phyloP scores from a whole-genome alignment of 129 eudicot genomes.

The Lactuca saligna region DNA sequence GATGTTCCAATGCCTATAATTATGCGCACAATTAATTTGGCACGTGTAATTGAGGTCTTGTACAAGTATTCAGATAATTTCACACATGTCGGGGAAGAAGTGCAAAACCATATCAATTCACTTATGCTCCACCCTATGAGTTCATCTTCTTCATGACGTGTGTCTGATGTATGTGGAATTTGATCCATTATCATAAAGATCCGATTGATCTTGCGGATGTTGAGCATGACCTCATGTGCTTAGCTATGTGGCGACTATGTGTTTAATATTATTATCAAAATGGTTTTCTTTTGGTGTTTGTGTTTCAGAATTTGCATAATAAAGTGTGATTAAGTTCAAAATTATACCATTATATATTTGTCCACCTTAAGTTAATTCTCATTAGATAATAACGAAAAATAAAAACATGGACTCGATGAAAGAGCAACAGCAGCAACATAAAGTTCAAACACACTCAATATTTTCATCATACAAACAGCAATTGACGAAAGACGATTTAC shows the following conservation, averaged over 20 bases:
- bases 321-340: too few relatives aligned
- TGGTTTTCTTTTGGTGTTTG: too few relatives aligned
- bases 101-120: constrained; percentile 11
- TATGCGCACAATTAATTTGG: constrained; percentile 24
- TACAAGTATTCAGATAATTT: constrained; percentile 35
- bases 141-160: too few relatives aligned
- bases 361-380: too few relatives aligned
- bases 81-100: constrained; percentile 25
- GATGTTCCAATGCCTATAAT: constrained; percentile 22
- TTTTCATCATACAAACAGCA: constrained; percentile 13
- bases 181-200: not conserved
- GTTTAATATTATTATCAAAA: too few relatives aligned
- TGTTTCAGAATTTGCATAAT: too few relatives aligned
- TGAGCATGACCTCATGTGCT: too few relatives aligned
- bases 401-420: not conserved
- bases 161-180: too few relatives aligned
- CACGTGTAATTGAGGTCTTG: constrained; percentile 27
- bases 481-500: not conserved
- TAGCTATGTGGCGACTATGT: too few relatives aligned
- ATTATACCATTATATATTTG: too few relatives aligned
- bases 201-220: too few relatives aligned
- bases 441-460: not conserved
- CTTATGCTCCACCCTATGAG: constrained; percentile 25
- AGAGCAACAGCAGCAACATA: constrained; percentile 2
- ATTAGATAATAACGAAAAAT: too few relatives aligned